Base-by-base conservation (phyloP, 1,139 yeast species). In the Pichia cactophila region DNA sequence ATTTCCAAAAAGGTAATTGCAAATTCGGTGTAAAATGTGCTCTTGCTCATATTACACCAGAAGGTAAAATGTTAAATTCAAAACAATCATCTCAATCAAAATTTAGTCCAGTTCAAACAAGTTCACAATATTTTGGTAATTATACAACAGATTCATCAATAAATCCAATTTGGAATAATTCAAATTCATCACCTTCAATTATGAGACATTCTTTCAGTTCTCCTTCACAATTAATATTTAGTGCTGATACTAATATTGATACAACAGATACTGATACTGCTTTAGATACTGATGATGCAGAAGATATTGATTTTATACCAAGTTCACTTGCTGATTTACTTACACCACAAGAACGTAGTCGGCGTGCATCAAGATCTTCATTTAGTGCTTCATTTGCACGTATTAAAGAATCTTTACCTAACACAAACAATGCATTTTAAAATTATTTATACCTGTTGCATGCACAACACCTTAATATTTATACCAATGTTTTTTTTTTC, bases 21-120 rank as follows among this genome's bases (percentile, higher is more conserved):
- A 89, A 88, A 67, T 90, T 90, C 68, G 97, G 97, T 3, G 71
- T 80, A 49, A 89, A 87, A 63, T 90, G 97, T 71, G 97, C 96
- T 2, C 77, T 90, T 64, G 95, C 95, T 23, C 97, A 90, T 68
- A 77, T 86, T 53, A 68, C 86, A 41, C 94, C 96, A 0, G 95
- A 89, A 62, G 97, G 96, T 0, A 78, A 89, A n/a, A 70, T 87
- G 44, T 83, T 86, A 28, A 86, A 84, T 58, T 75, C 80, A 11
- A 79, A 74, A 51, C 59, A 58, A 51, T 50, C 58, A 49, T 45
- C 54, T 16, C 33, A 14, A 46, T 50, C n/a, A 33, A 33, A 33
- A 11, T 33, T 4, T 14, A 33, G 17, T 33, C n/a, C n/a, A 10
- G 11, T 14, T 33, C 17, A 33, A 14, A 33, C 36, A 33, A 8